Evolutionary conservation across 805 yeast species (phyloP).

Genomic region (Wickerhamomyces sydowiorum): DNA sequence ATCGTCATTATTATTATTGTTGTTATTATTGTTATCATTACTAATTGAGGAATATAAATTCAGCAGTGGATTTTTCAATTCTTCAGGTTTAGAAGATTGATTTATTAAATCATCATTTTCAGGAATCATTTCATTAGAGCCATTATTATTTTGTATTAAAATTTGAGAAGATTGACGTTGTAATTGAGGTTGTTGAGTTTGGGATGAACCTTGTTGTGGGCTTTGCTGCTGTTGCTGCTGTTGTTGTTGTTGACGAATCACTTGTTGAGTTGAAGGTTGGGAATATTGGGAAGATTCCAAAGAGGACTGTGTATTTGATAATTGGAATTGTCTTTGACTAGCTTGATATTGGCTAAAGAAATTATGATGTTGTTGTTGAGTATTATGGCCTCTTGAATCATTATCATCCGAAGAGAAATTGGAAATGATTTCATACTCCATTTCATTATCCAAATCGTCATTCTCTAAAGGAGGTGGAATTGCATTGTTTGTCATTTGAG

Average conservation of each 20-base stretch:
- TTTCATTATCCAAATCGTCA: conserved; percentile 25
- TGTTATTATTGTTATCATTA: not conserved
- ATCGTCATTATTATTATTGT: not conserved
- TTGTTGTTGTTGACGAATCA: too few species aligned
- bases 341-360: too few species aligned
- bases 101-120: not conserved
- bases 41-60: not conserved
- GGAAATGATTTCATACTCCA: conserved; percentile 17
- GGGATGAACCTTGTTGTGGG: not conserved
- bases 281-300: not conserved
- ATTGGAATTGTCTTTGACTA: not conserved
- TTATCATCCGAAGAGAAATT: conserved; percentile 26
- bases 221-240: not conserved
- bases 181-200: not conserved
- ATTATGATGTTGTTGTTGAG: conserved; percentile 12
- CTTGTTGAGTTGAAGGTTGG: too few species aligned
- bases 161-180: not conserved
- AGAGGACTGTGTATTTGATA: not conserved
- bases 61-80: not conserved
- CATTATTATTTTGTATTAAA: not conserved
- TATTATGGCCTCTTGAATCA: conserved; percentile 37
- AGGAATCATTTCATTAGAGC: not conserved
- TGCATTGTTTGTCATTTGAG: conserved; percentile 11
- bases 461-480: conserved; percentile 13
- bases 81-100: not conserved